Base-by-base conservation (phyloP, 2,329 filamentous ascomycete genomes). In the Colletotrichum eleusines region DNA sequence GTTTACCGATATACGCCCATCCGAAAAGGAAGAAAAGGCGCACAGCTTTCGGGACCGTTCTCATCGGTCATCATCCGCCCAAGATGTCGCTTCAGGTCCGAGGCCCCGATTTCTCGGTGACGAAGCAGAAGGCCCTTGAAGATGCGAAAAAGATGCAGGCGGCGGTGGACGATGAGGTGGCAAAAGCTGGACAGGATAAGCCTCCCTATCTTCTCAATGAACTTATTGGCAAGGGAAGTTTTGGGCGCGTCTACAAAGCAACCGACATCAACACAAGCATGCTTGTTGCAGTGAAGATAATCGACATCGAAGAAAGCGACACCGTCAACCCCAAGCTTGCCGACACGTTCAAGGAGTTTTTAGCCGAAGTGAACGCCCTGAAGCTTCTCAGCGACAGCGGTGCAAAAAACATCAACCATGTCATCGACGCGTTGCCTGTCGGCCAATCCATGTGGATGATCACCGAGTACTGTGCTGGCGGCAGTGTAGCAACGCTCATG, bases 391-490 rank as follows among this genome's bases (percentile, higher is more conserved):
- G 91, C 76, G 91, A 93, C 74, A 92, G 87, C 74, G 91, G 90
- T 58, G 93, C 93, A 23, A 88, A 88, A 74, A 95, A 95, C 77
- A 90, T 97, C 81, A 96, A 95, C 78, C 88, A 91, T 75, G 91
- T 95, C 62, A 90, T 95, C 75, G 93, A 95, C 74, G 92, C 92
- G 5, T 86, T 95, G 26, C 90, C 92, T 11, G 89, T 95, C 46
- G 92, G 92, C 51, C 90, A 92, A 75, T 89, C 93, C 71, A 91
- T 97, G 83, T 97, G 94, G 94, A 93, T 96, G 84, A 89, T 96
- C 66, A 95, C 92, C 70, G 93, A 96, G 81, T 94, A 95, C 79
- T 95, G 93, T 76, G 92, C 92, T 7, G 94, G 94, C 72, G 94
- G 94, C 59, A 96, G 93, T 78, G 91, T 97, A 78, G 91, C 88